Percentiles rank a stretch among this genome's conserved stretches.
Evolutionary conservation across 2,329 filamentous ascomycete genomes (phyloP).

Genomic region (Hypomyces perniciosus): DNA sequence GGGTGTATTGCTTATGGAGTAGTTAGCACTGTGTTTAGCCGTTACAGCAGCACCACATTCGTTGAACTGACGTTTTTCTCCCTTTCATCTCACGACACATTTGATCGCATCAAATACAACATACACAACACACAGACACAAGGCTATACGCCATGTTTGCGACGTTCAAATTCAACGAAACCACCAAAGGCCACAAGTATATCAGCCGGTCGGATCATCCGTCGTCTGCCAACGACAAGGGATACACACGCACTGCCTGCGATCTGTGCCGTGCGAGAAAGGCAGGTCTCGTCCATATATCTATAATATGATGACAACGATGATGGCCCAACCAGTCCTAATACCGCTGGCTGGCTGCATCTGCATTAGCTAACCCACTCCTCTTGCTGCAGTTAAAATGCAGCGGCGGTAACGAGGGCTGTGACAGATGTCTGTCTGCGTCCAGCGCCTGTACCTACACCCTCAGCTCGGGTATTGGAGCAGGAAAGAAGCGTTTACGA

Average conservation of each 20-base stretch:
- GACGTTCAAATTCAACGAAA: neutral
- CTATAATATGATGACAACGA: no score
- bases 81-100: neutral
- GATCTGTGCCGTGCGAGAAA: constrained; percentile 5
- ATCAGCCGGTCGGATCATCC: neutral
- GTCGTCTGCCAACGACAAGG: neutral
- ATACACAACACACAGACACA: neutral
- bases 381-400: constrained; percentile 2
- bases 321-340: no score
- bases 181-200: neutral
- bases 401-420: neutral
- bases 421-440: constrained; percentile 1
- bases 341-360: no score
- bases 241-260: constrained; percentile 5
- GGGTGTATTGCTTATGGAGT: no score
- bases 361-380: neutral
- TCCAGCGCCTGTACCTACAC: constrained; percentile 4
- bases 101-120: neutral
- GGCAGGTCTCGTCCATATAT: neutral
- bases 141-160: constrained; percentile 1
- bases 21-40: no score
- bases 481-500: constrained; percentile 5
- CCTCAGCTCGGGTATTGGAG: constrained; percentile 3
- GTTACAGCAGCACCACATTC: no score
- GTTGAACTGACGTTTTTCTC: no score